Evolutionary conservation across 2,329 filamentous ascomycete species (phyloP).

Genomic region (Aspergillus candidus): DNA sequence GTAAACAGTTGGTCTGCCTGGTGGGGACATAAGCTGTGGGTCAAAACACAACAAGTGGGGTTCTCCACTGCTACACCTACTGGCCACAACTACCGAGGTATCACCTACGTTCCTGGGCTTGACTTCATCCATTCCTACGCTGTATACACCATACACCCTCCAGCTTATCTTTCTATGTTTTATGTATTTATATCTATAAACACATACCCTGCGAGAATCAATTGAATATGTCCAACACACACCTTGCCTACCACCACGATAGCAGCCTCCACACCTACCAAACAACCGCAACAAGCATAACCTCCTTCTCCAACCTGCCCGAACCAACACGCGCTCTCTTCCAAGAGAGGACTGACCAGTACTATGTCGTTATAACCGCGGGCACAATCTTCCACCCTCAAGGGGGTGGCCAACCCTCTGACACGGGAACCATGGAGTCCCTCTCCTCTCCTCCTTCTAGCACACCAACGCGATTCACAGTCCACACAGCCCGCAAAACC

Average conservation of each 20-base stretch:
- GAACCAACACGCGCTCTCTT: slow-evolving; percentile 51
- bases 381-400: slow-evolving; percentile 71
- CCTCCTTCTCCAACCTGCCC: slow-evolving; percentile 46
- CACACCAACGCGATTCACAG: slow-evolving; percentile 42
- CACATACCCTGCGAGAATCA: too few species aligned
- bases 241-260: slow-evolving; percentile 33
- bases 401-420: slow-evolving; percentile 67
- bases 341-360: slow-evolving; percentile 49
- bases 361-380: slow-evolving; percentile 55
- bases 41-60: too few species aligned
- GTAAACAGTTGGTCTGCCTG: too few species aligned
- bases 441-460: slow-evolving; percentile 14
- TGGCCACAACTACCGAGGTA: too few species aligned
- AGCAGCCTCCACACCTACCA: slow-evolving; percentile 38
- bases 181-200: too few species aligned
- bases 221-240: slow-evolving; percentile 1
- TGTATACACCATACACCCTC: too few species aligned
- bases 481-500: slow-evolving; percentile 49
- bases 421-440: slow-evolving; percentile 52
- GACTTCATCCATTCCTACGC: too few species aligned
- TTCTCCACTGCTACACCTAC: too few species aligned
- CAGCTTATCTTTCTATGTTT: too few species aligned
- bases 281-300: slow-evolving; percentile 44
- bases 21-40: too few species aligned
- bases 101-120: too few species aligned